These are phyloP conservation scores for Bolboschoenoplectus hybrid DNA, from an alignment of 202 grass and related monocot species.

Conservation along the genomic window DNA sequence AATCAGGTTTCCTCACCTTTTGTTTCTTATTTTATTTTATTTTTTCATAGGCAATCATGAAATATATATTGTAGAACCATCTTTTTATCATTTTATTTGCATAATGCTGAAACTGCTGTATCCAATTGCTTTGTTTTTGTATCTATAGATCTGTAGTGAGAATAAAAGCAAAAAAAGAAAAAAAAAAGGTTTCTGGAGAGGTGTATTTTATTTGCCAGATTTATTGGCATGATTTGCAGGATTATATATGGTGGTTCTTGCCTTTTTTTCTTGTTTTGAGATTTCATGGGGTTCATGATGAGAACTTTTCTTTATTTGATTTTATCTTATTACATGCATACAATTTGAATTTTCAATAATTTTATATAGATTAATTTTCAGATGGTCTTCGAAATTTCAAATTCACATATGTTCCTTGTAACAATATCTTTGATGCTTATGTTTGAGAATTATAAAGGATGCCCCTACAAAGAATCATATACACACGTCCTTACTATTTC, in stretches of 20 bases:
- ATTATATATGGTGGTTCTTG: background rate
- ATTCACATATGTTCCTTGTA: background rate
- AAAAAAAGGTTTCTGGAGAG: background rate
- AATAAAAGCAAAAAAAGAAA: background rate
- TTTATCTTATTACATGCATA: background rate
- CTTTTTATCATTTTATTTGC: background rate
- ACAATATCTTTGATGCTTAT: background rate
- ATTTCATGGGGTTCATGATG: background rate
- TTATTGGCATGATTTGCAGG: background rate
- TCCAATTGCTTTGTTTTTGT: background rate
- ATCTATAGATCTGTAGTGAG: background rate
- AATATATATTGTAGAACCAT: background rate
- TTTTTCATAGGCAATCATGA: background rate
- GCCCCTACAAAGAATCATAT: background rate
- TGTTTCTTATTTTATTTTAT: background rate
- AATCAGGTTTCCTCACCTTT: slow-evolving; percentile 22
- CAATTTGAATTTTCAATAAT: background rate
- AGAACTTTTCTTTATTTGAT: background rate
- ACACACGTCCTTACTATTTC: background rate
- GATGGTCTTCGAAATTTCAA: background rate
- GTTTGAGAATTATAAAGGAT: background rate
- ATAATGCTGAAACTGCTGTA: background rate
- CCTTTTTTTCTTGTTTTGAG: background rate
- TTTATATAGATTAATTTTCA: background rate
- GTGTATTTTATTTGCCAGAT: background rate